Evolutionary conservation across 768 basidiomycete genomes (phyloP), one percentile per base, ranked within the genome.

Genomic region (Melanogaster broomeanus): DNA sequence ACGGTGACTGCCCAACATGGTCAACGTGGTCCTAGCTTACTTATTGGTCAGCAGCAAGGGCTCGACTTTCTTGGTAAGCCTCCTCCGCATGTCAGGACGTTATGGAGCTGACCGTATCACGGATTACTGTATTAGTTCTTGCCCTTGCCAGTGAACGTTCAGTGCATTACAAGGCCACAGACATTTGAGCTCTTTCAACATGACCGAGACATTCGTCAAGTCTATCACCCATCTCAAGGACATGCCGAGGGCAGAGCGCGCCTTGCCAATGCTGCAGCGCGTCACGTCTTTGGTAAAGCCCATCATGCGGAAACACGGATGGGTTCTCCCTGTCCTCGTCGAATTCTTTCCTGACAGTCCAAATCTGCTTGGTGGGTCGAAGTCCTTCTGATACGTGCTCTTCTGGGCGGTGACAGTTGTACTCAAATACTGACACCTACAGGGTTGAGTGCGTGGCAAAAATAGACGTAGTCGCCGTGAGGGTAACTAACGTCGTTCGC

Each of bases 221-320:
- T 80, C 86, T 0, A 86, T 87, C 56, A 84, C 84, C 18, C 84
- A 90, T 65, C 77, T 93, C 55, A 87, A 83, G 54, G 80, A 78
- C 51, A 78, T 76, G 61, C 85, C 85, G 34, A 80, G 81, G 59
- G 79, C 83, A 39, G 81, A 88, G 55, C 77, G 80, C 34, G 90
- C 92, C 16, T 74, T 91, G 38, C 66, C 74, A 15, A 74, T 89
- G 64, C 76, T 94, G 33, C 80, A 87, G 58, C 78, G 78, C 55
- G 76, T 90, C 27, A 85, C 87, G 1, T 84, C 85, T 2, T 77
- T 91, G 43, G 92, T 96, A 44, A 95, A 94, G 67, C 95, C 95
- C 7, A 93, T 98, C 57, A 97, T 97, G 94, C 76, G 85, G 51
- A 90, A 86, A 58, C 87, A 87, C 59, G 72, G 72, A 5, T 98